Percentiles rank a stretch among this genome's conserved stretches.
Conservation (phyloP, 805 yeast genomes). For the Myxozyma neotropica region DNA sequence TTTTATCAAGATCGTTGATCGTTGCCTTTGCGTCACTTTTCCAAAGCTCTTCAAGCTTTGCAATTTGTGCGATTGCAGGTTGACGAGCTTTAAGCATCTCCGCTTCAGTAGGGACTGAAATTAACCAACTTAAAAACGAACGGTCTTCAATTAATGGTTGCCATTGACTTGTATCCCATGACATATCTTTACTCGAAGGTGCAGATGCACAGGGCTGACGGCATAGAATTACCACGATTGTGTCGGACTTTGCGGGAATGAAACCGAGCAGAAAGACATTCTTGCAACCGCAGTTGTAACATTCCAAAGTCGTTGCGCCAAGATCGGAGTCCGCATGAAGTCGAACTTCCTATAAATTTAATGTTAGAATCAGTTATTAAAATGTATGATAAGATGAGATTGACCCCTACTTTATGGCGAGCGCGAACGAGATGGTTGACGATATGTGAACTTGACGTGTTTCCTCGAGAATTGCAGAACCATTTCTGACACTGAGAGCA, state of each 20-base stretch:
- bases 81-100: slow-evolving; percentile 57
- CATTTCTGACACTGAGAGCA: slow-evolving; percentile 79
- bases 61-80: slow-evolving; percentile 66
- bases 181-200: slow-evolving; percentile 61
- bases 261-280: slow-evolving; percentile 83
- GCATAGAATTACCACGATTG: slow-evolving; percentile 83
- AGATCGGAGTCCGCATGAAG: slow-evolving; percentile 79
- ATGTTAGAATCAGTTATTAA: slow-evolving; percentile 1
- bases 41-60: slow-evolving; percentile 81
- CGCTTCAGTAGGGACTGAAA: slow-evolving; percentile 66
- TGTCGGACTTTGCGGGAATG: slow-evolving; percentile 82
- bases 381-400: no score
- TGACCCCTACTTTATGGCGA: slow-evolving; percentile 71
- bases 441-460: slow-evolving; percentile 71
- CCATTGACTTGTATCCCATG: slow-evolving; percentile 91
- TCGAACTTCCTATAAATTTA: slow-evolving; percentile 49
- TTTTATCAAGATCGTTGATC: slow-evolving; percentile 61
- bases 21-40: slow-evolving; percentile 70
- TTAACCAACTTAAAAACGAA: slow-evolving; percentile 80
- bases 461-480: slow-evolving; percentile 81
- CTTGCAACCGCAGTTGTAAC: slow-evolving; percentile 84
- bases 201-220: slow-evolving; percentile 70
- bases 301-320: slow-evolving; percentile 85
- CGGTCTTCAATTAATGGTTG: slow-evolving; percentile 80
- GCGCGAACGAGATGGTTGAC: slow-evolving; percentile 82